Evolutionary conservation across 192 early-diverging fungal species (phyloP).

Genomic region (Ramicandelaber brevisporus): DNA sequence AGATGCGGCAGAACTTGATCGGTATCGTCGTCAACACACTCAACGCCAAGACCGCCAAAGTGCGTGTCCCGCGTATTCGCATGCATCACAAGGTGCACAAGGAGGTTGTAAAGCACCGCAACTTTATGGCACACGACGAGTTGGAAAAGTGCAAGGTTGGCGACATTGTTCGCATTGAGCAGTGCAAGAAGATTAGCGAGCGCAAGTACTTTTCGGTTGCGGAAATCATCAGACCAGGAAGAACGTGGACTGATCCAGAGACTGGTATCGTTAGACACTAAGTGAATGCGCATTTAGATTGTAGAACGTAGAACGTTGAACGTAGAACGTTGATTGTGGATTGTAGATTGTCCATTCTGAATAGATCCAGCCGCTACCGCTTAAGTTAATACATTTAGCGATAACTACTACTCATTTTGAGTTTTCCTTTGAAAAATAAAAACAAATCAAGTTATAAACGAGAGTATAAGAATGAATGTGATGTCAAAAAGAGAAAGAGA

Average conservation of each 20-base stretch:
- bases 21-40: slow-evolving; percentile 72
- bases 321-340: no score
- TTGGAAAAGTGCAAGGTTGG: slow-evolving; percentile 55
- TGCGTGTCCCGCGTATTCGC: slow-evolving; percentile 45
- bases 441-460: no score
- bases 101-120: slow-evolving; percentile 59
- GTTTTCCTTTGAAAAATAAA: no score
- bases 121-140: slow-evolving; percentile 74
- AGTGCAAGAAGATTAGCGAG: slow-evolving; percentile 64
- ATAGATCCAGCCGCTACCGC: no score
- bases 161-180: slow-evolving; percentile 78
- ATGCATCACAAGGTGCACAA: slow-evolving; percentile 67
- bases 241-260: slow-evolving; percentile 17
- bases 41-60: slow-evolving; percentile 78
- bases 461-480: no score
- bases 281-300: not conserved
- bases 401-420: no score
- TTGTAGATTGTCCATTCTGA: no score
- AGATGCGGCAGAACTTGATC: slow-evolving; percentile 51
- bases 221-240: slow-evolving; percentile 34
- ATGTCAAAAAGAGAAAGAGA: no score
- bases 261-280: slow-evolving; percentile 15
- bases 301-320: no score
- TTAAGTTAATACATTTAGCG: no score
- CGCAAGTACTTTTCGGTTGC: slow-evolving; percentile 73